These are phyloP conservation scores for Peribolospora kevripleyi DNA, from an alignment of 768 basidiomycete genomes.

Conservation along the genomic window DNA sequence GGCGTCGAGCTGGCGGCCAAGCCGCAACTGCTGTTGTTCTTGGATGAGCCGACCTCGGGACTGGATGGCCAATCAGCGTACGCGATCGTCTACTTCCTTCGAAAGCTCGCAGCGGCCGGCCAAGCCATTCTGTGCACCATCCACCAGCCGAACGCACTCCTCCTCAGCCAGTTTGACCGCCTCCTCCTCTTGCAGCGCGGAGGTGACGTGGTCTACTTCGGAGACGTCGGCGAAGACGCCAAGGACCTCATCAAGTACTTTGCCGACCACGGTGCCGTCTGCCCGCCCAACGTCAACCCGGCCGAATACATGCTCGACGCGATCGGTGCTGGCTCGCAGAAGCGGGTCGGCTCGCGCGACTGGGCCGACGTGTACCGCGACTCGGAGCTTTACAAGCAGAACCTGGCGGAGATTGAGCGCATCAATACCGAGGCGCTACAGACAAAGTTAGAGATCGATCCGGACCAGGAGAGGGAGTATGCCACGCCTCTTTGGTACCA, in stretches of 20 bases:
- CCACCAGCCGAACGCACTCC: conserved; percentile 31
- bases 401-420: conserved; percentile 29
- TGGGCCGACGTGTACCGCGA: conserved; percentile 40
- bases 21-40: conserved; percentile 23
- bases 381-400: conserved; percentile 30
- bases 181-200: conserved; percentile 36
- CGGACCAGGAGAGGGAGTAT: conserved; percentile 21
- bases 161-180: conserved; percentile 61
- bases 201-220: conserved; percentile 74
- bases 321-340: conserved; percentile 56
- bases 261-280: conserved; percentile 42
- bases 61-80: conserved; percentile 26
- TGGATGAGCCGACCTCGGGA: conserved; percentile 25
- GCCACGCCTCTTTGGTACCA: conserved; percentile 57
- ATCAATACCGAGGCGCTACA: conserved; percentile 28
- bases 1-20: conserved; percentile 61
- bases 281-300: conserved; percentile 51
- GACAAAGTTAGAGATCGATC: conserved; percentile 23
- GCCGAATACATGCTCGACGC: conserved; percentile 35
- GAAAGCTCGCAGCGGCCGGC: conserved; percentile 23
- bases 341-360: conserved; percentile 28
- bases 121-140: conserved; percentile 23
- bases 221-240: conserved; percentile 58
- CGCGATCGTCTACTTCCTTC: conserved; percentile 22
- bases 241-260: conserved; percentile 49